Base-by-base conservation (phyloP, 2,329 filamentous ascomycete species). In the Trichoderma semiorbis region DNA sequence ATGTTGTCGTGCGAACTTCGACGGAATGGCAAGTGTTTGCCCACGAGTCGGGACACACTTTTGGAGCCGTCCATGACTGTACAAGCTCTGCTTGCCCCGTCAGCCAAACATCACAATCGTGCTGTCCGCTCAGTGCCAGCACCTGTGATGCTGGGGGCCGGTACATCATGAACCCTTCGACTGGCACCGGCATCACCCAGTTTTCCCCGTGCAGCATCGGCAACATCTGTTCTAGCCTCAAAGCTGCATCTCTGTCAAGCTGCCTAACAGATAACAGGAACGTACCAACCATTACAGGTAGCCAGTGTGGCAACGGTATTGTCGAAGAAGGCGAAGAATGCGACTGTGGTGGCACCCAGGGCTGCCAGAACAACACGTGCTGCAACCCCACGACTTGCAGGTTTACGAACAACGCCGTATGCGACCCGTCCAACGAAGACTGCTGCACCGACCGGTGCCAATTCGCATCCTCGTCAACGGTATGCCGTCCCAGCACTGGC, bases 101-200 rank as follows among this genome's bases (percentile, higher is more conserved):
- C 24, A 88, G 89, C 47, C 80, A 80, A 7, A 79, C 80, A 8
- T 81, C 79, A 69, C 86, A 86, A 75, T 82, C 87, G 76, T 99
- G 96, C 81, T 99, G 96, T 77, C 96, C 95, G 0, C 84, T 97
- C 8, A 92, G 86, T 75, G 78, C 84, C 10, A 80, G 73, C 55
- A 86, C 83, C 0, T 99, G 96, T 80, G 86, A 97, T 80, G 96
- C 96, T 26, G 84, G 86, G 55, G 91, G 89, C n/a, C 82, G 87
- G 72, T 99, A 90, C 82, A 94, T 99, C 81, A 99, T 99, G 96
- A 98, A 98, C 79, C 96, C 96, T 0, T 96, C 93, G 12, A 96
- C 95, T 1, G 88, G 87, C 14, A 80, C 85, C 10, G 88, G 89
- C 71, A 93, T 98, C 79, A 91, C 87, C 1, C 84, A 87, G 55